Conservation (phyloP, 192 early-diverging fungal genomes). For the Funneliformis mosseae region DNA sequence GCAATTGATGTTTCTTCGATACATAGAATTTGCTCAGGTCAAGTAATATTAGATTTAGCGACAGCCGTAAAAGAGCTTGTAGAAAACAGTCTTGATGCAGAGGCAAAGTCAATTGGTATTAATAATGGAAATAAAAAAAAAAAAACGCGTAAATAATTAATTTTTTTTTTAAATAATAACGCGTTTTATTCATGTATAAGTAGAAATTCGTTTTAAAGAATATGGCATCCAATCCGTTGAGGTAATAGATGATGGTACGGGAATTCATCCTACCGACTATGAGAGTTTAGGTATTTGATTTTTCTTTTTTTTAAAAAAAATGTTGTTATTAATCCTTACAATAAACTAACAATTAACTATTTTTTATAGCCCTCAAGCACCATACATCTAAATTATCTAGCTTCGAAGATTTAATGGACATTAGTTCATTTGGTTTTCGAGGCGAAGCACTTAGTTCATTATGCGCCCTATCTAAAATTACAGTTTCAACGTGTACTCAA, state of each 20-base stretch:
- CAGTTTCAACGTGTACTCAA: slow-evolving; percentile 70
- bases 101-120: slow-evolving; percentile 71
- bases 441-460: slow-evolving; percentile 93
- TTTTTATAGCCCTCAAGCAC: slow-evolving; percentile 71
- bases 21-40: slow-evolving; percentile 84
- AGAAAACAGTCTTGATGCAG: slow-evolving; percentile 92
- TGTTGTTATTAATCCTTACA: too few relatives aligned
- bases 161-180: neutral
- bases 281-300: slow-evolving; percentile 59
- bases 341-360: neutral
- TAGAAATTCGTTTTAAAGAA: slow-evolving; percentile 81
- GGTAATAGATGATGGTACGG: slow-evolving; percentile 88
- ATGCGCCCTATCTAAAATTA: slow-evolving; percentile 70
- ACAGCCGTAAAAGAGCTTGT: slow-evolving; percentile 91
- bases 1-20: slow-evolving; percentile 63
- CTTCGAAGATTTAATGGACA: slow-evolving; percentile 77
- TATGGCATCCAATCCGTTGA: slow-evolving; percentile 73
- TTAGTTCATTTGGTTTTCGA: slow-evolving; percentile 90
- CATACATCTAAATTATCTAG: slow-evolving; percentile 82
- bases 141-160: neutral
- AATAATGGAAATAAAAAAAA: neutral
- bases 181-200: neutral
- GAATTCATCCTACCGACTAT: slow-evolving; percentile 68
- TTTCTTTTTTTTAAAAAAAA: too few relatives aligned
- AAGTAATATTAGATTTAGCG: slow-evolving; percentile 84